Base-by-base conservation (phyloP, 805 yeast species). In the Kluyveromyces starmeri region DNA sequence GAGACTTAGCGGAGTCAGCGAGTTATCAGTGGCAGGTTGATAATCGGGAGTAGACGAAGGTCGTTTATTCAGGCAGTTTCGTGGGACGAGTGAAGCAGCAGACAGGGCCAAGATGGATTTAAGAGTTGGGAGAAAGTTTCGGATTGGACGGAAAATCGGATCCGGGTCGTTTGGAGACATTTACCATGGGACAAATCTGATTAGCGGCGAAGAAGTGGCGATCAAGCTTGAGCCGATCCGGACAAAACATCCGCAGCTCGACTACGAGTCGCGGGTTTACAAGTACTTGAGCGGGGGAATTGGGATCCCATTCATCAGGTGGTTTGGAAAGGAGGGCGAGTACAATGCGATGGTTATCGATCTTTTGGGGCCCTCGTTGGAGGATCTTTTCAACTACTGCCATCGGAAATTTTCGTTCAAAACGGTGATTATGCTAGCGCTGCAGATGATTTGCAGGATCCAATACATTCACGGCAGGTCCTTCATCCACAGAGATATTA, bases 91-190 rank as follows among this genome's bases (percentile, higher is more conserved):
- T n/a, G n/a, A n/a, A n/a, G n/a, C n/a, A n/a, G n/a, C n/a, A 20
- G 23, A 20, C 11, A 9, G 11, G 23, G 23, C 9, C 23, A 20
- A 11, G 28, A 70, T 70, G 75, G 95, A 83, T 60, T 70, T 83
- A 54, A 73, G 94, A 57, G 89, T 89, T 25, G 97, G 97, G 34
- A 83, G 92, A 66, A 89, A 88, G 63, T 88, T 78, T 63, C 75
- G 95, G 37, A 80, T 88, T 51, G 95, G 96, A 25, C 79, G 96
- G 41, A 88, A 88, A 62, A 89, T 89, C 51, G 98, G 98, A 14
- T 78, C 92, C 26, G 98, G 98, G 13, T 88, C 96, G 8, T 89
- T 89, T 59, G 98, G 98, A 40, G 98, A 92, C 57, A 92, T 89
- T 48, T 92, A 92, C 61, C 70, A 86, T 45, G 82, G 95, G 9